Evolutionary conservation across 176 grass and related monocot genomes (phyloP).

Genomic region (Urochloa ruziziensis): DNA sequence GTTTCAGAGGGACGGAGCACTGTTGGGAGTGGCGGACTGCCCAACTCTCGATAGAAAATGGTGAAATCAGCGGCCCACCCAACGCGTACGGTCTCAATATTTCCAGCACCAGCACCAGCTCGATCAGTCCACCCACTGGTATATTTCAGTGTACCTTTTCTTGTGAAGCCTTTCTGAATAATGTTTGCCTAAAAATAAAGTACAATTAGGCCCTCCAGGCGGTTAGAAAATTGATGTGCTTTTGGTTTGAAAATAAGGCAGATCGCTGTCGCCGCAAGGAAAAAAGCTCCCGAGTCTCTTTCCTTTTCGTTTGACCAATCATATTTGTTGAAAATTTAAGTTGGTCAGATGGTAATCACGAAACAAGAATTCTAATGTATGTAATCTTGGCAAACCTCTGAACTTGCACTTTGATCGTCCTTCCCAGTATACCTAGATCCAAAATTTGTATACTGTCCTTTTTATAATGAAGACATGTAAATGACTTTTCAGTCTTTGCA

Average conservation of each 20-base stretch:
- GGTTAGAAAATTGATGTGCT: not conserved
- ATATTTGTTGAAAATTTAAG: not conserved
- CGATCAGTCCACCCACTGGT: not conserved
- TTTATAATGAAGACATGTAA: not conserved
- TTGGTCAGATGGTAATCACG: not conserved
- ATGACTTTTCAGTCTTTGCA: not conserved
- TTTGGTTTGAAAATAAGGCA: not conserved
- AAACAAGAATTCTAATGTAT: not conserved
- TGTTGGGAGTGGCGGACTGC: not conserved
- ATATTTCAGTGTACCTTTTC: not conserved
- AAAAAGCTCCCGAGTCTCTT: not conserved
- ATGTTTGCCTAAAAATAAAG: not conserved
- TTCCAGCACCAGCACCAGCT: not conserved
- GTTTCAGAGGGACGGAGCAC: not conserved
- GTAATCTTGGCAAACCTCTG: not conserved
- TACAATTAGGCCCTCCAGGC: not conserved
- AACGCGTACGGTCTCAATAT: not conserved
- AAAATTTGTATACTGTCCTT: not conserved
- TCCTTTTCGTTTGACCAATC: not conserved
- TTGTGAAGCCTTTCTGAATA: not conserved
- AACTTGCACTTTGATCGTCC: not conserved
- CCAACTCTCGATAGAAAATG: not conserved
- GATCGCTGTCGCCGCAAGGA: not conserved
- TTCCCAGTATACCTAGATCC: not conserved
- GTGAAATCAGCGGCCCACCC: not conserved